Evolutionary conservation across 2,329 filamentous ascomycete genomes (phyloP).

Genomic region (Nemania diffusa): DNA sequence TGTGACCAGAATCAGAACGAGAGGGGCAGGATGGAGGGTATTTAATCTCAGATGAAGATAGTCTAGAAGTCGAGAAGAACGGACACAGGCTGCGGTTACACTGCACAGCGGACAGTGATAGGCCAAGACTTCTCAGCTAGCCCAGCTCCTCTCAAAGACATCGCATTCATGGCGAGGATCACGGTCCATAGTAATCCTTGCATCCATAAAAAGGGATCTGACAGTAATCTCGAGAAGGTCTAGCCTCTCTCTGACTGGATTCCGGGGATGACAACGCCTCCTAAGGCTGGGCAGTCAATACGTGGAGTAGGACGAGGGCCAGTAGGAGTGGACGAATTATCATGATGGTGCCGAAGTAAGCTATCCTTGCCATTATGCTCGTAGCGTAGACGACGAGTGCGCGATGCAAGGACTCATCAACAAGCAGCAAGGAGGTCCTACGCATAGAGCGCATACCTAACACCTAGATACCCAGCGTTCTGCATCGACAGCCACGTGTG

Average conservation of each 20-base stretch:
- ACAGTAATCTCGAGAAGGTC: slow-evolving; percentile 39
- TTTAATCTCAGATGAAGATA: slow-evolving; percentile 37
- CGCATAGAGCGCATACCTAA: neutral
- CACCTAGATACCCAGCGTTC: slow-evolving; percentile 24
- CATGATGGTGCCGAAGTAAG: slow-evolving; percentile 17
- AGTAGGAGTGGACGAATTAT: slow-evolving; percentile 31
- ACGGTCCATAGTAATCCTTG: slow-evolving; percentile 39
- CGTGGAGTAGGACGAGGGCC: slow-evolving; percentile 29
- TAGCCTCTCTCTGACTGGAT: slow-evolving; percentile 40
- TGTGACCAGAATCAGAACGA: slow-evolving; percentile 25
- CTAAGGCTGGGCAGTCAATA: slow-evolving; percentile 28
- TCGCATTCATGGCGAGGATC: slow-evolving; percentile 23
- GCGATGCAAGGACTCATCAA: slow-evolving; percentile 20
- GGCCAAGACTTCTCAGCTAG: slow-evolving; percentile 37
- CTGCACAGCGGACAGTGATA: slow-evolving; percentile 12
- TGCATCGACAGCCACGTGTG: slow-evolving; percentile 30
- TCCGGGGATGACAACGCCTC: slow-evolving; percentile 37
- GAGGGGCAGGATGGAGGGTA: slow-evolving; percentile 36
- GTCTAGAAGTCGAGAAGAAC: slow-evolving; percentile 17
- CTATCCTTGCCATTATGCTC: slow-evolving; percentile 22
- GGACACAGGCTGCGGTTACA: slow-evolving; percentile 10
- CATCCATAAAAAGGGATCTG: slow-evolving; percentile 35
- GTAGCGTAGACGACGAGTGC: slow-evolving; percentile 7
- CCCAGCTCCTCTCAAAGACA: slow-evolving; percentile 28
- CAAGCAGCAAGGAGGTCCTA: too few species aligned